Evolutionary conservation across 345 rosid species (phyloP), one percentile per base, ranked within the genome.

Genomic region (Citrus hindsii): DNA sequence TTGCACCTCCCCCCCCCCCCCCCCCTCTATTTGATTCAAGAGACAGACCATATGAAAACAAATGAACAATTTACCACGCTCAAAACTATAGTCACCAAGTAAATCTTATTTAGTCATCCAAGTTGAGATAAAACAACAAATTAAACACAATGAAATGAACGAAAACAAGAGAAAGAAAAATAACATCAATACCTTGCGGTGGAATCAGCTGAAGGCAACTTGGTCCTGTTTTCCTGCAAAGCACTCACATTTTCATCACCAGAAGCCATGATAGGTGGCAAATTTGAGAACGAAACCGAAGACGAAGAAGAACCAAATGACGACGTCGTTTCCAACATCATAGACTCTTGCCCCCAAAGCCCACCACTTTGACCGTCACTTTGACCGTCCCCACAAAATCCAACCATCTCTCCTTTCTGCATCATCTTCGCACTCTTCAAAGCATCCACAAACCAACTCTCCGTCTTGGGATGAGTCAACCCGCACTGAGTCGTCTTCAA

Each of bases 261-360:
- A 18, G 79, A 77, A 76, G 83, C 77, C 79, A 84, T 89, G 21
- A 84, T 80, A 22, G 90, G 87, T 27, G 94, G 92, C 82, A 90
- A 79, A 84, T 79, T 92, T 16, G 90, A 83, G 42, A 82, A 82
- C 5, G 98, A 91, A 76, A 80, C 85, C 2, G 94, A 88, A 59
- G 98, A 92, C 14, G 94, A 89, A 3, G 93, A 82, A 53, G 97
- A 94, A 67, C 97, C 96, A 80, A 90, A 94, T 1, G 98, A 91
- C 28, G 94, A 92, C 67, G 82, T 85, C 10, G 97, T 91, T 80
- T 92, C 96, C 67, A 94, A 80, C 65, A 82, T 81, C 84, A 94
- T 80, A 60, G 95, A 90, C 84, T 91, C 97, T 7, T 89, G 91
- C 18, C 91, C 91, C 25, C 81, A 75, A 71, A 73, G 67, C 82